These are phyloP conservation scores for Magnolia officinalis DNA, from an alignment of 164 flowering plant species.

Conservation along the genomic window DNA sequence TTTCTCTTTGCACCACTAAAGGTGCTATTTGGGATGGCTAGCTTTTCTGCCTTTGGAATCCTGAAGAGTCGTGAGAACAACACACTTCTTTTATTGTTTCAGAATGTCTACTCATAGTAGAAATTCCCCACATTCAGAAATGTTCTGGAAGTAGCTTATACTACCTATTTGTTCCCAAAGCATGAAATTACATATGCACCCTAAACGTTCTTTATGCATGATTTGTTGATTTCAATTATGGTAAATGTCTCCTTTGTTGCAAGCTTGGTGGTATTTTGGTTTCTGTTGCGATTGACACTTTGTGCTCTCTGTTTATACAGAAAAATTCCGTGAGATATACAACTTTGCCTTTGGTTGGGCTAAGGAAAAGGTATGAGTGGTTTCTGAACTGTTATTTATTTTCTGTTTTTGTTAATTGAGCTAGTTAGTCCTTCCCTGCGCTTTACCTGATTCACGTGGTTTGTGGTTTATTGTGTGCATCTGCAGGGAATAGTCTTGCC, in stretches of 20 bases:
- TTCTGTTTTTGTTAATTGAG: neutral
- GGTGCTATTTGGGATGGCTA: no score
- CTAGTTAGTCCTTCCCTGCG: neutral
- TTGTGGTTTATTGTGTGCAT: no score
- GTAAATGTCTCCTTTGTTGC: neutral
- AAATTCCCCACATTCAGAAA: no score
- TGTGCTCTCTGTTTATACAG: conserved; percentile 39
- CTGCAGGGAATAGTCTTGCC: no score
- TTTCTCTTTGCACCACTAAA: no score
- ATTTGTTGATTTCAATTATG: neutral
- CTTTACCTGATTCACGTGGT: no score
- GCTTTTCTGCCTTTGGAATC: no score
- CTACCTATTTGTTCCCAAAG: no score
- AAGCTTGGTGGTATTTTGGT: neutral
- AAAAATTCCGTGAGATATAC: conserved; percentile 90
- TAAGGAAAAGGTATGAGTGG: conserved; percentile 75
- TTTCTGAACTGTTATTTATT: neutral
- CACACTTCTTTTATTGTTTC: no score
- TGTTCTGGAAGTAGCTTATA: no score
- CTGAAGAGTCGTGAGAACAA: no score
- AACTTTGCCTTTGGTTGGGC: conserved; percentile 99
- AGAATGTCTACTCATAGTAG: no score
- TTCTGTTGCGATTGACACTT: conserved; percentile 5
- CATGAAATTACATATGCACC: neutral
- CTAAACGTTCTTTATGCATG: neutral